These are phyloP conservation scores for Neophaeococcomyces aloes DNA, from an alignment of 2,329 filamentous ascomycete genomes.

Conservation along the genomic window DNA sequence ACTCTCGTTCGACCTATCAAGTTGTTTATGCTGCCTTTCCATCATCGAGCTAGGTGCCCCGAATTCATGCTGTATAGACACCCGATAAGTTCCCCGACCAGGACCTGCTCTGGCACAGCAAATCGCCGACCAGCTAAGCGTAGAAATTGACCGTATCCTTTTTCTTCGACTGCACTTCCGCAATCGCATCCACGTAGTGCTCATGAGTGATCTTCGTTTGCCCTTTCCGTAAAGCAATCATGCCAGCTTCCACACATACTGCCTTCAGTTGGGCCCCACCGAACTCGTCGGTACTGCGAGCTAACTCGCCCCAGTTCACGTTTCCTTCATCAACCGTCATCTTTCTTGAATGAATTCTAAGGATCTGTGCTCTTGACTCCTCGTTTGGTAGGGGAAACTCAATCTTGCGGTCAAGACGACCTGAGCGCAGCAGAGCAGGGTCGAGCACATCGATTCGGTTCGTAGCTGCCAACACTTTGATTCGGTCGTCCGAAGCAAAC, in stretches of 20 bases:
- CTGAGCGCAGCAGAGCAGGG: conserved; percentile 79
- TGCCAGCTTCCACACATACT: conserved; percentile 95
- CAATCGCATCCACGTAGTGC: conserved; percentile 96
- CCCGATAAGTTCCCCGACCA: too few species aligned
- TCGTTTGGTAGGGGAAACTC: conserved; percentile 98
- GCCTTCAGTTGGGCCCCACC: conserved; percentile 96
- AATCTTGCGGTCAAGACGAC: conserved; percentile 90
- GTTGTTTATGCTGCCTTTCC: too few species aligned
- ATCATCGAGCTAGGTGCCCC: too few species aligned
- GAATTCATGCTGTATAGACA: too few species aligned
- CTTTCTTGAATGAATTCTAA: conserved; percentile 95
- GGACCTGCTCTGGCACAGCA: too few species aligned
- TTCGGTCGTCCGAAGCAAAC: conserved; percentile 90
- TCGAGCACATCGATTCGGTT: conserved; percentile 93
- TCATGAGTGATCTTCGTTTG: conserved; percentile 97
- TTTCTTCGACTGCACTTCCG: conserved; percentile 83
- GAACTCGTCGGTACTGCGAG: conserved; percentile 95
- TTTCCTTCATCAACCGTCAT: conserved; percentile 80
- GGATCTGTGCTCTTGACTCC: conserved; percentile 90
- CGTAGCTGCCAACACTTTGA: conserved; percentile 90
- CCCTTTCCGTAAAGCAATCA: conserved; percentile 91
- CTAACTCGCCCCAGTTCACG: conserved; percentile 93
- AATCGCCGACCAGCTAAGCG: too few species aligned
- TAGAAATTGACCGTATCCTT: conserved; percentile 54
- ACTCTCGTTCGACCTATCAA: too few species aligned